phyloP scores from a whole-genome alignment of 2,329 filamentous ascomycete genomes.

The Cordyceps militaris region DNA sequence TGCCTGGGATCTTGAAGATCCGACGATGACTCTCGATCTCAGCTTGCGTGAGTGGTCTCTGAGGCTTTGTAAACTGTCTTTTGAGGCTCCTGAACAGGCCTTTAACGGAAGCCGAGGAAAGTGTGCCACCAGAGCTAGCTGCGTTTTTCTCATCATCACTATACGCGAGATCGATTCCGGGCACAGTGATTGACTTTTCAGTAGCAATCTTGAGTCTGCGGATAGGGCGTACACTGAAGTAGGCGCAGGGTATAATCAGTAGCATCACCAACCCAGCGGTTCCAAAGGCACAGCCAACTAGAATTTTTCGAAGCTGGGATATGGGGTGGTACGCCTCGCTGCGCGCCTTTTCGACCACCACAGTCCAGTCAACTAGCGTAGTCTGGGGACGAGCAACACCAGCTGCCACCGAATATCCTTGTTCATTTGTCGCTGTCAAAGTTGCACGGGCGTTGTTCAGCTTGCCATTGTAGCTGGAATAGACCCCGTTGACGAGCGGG shows the following conservation, averaged over 20 bases:
- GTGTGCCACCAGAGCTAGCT: conserved; percentile 32
- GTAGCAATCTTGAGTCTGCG: conserved; percentile 68
- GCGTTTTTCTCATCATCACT: conserved; percentile 37
- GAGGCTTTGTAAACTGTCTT: conserved; percentile 28
- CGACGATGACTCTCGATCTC: conserved; percentile 37
- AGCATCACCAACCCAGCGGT: conserved; percentile 67
- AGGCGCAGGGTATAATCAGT: conserved; percentile 69
- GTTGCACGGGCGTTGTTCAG: conserved; percentile 62
- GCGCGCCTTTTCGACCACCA: conserved; percentile 71
- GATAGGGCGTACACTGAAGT: conserved; percentile 76
- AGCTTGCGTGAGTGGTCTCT: conserved; percentile 20
- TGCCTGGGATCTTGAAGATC: conserved; percentile 76
- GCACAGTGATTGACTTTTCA: conserved; percentile 62
- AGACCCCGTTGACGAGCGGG: conserved; percentile 54
- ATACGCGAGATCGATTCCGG: conserved; percentile 44
- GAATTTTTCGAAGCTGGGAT: conserved; percentile 64
- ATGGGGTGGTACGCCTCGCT: conserved; percentile 73
- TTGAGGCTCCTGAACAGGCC: conserved; percentile 33
- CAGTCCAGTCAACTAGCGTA: conserved; percentile 68
- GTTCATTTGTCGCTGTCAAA: conserved; percentile 66
- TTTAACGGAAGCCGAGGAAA: conserved; percentile 39
- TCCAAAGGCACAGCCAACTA: conserved; percentile 79
- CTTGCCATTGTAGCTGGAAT: conserved; percentile 39
- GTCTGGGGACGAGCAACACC: conserved; percentile 68
- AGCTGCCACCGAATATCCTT: conserved; percentile 63